Evolutionary conservation across 2,329 filamentous ascomycete genomes (phyloP).

Genomic region (Beauveria sp.): DNA sequence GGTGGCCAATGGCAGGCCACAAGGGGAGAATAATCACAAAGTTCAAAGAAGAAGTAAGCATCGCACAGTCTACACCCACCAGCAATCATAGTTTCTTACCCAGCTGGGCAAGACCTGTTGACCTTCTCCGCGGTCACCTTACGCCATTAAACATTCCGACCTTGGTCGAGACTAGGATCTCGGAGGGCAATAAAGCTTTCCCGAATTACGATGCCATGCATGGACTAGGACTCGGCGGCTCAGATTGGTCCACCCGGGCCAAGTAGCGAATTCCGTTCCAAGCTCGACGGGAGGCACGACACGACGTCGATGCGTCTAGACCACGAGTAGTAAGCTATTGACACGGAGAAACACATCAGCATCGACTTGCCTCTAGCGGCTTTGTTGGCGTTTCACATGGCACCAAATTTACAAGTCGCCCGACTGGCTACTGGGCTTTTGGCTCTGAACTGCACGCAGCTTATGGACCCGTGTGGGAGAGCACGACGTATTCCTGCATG

Average conservation of each 20-base stretch:
- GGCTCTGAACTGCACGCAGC: background rate
- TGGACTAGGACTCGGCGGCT: background rate
- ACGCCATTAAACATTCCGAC: background rate
- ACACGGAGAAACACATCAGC: background rate
- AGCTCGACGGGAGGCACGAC: background rate
- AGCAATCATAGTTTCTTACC: background rate
- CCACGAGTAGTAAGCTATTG: background rate
- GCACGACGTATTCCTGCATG: background rate
- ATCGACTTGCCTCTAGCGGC: background rate
- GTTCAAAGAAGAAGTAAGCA: background rate
- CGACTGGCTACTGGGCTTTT: background rate
- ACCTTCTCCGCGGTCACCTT: background rate
- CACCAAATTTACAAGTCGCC: too few species aligned
- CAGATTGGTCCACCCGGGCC: background rate
- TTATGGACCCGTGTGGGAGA: background rate
- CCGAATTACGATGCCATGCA: background rate
- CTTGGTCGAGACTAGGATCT: conserved; percentile 4
- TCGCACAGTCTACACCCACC: too few species aligned
- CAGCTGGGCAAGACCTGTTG: background rate
- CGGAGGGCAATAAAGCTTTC: background rate
- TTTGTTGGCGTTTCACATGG: background rate
- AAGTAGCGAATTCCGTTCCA: background rate
- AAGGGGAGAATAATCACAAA: too few species aligned
- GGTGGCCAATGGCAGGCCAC: too few species aligned
- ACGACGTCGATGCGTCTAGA: background rate